Percentiles rank a stretch among this genome's conserved stretches.
These are phyloP conservation scores for Exophiala sideris DNA, from an alignment of 2,329 filamentous ascomycete genomes.

Conservation along the genomic window DNA sequence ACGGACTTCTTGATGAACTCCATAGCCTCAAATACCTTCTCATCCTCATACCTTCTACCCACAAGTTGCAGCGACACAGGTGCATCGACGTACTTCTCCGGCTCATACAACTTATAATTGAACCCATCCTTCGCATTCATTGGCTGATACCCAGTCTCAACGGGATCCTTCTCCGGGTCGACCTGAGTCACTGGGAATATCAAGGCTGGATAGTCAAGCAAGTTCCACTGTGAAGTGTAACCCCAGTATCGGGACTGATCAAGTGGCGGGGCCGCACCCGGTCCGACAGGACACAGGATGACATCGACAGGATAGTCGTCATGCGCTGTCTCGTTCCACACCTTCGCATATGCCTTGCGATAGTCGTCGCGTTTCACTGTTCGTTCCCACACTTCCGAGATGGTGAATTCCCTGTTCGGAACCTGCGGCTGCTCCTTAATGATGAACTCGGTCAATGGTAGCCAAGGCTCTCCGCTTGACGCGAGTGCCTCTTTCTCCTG, in stretches of 20 bases:
- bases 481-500: conserved; percentile 51
- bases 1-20: conserved; percentile 27
- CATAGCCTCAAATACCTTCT: conserved; percentile 45
- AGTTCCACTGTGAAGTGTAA: conserved; percentile 66
- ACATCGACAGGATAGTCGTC: conserved; percentile 51
- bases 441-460: conserved; percentile 59
- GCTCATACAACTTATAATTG: conserved; percentile 44
- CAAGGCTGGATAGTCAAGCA: conserved; percentile 63
- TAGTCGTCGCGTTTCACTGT: conserved; percentile 42
- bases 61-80: conserved; percentile 55
- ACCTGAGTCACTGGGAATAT: conserved; percentile 58
- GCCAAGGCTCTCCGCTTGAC: conserved; percentile 55
- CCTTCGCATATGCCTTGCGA: conserved; percentile 42
- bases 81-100: conserved; percentile 47
- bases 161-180: conserved; percentile 41
- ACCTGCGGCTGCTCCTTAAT: conserved; percentile 53
- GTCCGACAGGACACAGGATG: conserved; percentile 46
- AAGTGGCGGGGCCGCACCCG: conserved; percentile 42
- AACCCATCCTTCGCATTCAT: conserved; percentile 41
- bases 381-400: conserved; percentile 35
- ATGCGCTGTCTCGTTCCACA: conserved; percentile 47
- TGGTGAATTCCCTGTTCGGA: conserved; percentile 34
- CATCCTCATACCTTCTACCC: conserved; percentile 52
- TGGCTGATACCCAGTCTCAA: conserved; percentile 23
- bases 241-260: conserved; percentile 58